These are phyloP conservation scores for Polyplosphaeria fusca DNA, from an alignment of 495 filamentous ascomycete genomes.

Conservation along the genomic window DNA sequence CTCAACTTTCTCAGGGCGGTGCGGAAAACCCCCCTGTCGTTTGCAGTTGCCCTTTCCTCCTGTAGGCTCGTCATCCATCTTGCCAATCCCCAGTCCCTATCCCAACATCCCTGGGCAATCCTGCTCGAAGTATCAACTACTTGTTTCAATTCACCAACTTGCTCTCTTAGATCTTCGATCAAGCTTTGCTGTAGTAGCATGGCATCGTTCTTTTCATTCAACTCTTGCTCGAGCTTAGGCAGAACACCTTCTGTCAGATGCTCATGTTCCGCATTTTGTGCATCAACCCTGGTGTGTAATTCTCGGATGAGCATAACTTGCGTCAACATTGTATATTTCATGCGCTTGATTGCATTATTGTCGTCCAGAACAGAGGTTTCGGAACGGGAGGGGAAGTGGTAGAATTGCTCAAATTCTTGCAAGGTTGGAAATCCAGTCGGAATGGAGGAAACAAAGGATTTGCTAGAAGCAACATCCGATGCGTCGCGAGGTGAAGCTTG, in stretches of 20 bases:
- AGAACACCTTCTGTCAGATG: slow-evolving; percentile 2
- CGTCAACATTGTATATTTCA: slow-evolving; percentile 11
- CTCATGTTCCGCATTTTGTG: not conserved
- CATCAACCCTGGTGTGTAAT: slow-evolving; percentile 5
- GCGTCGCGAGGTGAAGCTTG: too few species aligned
- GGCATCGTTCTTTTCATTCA: not conserved
- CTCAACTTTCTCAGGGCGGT: too few species aligned
- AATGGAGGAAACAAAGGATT: too few species aligned
- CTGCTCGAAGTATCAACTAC: slow-evolving; percentile 8
- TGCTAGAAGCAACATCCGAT: too few species aligned
- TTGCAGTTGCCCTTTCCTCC: not conserved
- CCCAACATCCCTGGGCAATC: slow-evolving; percentile 3
- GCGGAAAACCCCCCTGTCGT: not conserved
- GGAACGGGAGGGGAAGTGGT: not conserved
- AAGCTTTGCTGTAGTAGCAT: not conserved
- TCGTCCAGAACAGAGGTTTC: not conserved
- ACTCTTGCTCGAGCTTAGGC: not conserved
- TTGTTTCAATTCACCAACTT: slow-evolving; percentile 17
- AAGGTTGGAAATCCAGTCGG: not conserved
- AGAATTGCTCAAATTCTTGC: not conserved
- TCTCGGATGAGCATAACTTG: slow-evolving; percentile 6
- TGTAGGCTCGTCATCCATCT: not conserved
- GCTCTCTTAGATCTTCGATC: not conserved
- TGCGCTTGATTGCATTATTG: not conserved
- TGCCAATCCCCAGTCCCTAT: slow-evolving; percentile 7